Conservation (phyloP, 257 asterid genomes). For the Nemophila menziesii region DNA sequence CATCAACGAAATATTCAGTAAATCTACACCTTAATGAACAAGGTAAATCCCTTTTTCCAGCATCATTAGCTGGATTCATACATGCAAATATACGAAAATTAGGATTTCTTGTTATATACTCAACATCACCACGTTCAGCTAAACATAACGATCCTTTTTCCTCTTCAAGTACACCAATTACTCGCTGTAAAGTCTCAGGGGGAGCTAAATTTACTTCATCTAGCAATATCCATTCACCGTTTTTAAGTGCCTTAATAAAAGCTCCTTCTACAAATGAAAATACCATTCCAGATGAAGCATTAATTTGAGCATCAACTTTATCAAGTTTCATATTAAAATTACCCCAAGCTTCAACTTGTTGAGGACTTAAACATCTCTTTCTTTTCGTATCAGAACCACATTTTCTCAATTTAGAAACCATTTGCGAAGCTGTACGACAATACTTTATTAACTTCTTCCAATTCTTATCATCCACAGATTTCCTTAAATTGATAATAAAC, state of each 20-base stretch:
- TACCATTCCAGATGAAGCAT: constrained; percentile 67
- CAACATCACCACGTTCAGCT: constrained; percentile 88
- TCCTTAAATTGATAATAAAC: constrained; percentile 32
- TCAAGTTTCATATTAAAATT: constrained; percentile 46
- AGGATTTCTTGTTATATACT: constrained; percentile 48
- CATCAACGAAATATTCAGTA: constrained; percentile 88
- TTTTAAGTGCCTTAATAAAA: constrained; percentile 62
- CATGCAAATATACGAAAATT: constrained; percentile 87
- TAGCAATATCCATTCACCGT: constrained; percentile 93
- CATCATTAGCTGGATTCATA: constrained; percentile 99
- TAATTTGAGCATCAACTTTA: constrained; percentile 53
- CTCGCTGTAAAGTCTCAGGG: constrained; percentile 90
- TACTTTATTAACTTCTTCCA: constrained; percentile 63
- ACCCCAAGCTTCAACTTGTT: constrained; percentile 48
- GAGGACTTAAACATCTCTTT: constrained; percentile 54
- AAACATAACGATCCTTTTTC: constrained; percentile 82
- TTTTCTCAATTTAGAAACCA: constrained; percentile 35
- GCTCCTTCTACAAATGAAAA: constrained; percentile 98
- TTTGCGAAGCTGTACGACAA: constrained; percentile 40
- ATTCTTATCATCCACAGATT: constrained; percentile 34
- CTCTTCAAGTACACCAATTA: constrained; percentile 79
- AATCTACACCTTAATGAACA: constrained; percentile 70
- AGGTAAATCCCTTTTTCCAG: constrained; percentile 91
- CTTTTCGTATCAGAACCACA: constrained; percentile 51
- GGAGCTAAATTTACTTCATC: constrained; percentile 99